Base-by-base conservation (phyloP, 1,284 basidiomycete species). In the Rhodotorula sp. region DNA sequence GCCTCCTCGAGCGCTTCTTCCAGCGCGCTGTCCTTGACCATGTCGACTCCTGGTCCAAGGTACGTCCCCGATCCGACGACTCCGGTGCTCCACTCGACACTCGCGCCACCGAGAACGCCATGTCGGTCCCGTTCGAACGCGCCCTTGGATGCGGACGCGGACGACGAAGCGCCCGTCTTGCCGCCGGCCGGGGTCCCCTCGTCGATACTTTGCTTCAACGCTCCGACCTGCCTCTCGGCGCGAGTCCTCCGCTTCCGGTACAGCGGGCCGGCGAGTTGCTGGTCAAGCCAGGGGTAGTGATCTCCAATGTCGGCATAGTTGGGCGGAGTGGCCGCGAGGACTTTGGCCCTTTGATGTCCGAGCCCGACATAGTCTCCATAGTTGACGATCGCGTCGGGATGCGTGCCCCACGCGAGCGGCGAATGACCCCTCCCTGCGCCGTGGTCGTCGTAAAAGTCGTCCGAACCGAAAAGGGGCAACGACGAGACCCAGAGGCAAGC, bases 41-140 rank as follows among this genome's bases (percentile, higher is more conserved):
- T 73, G 66, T 73, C 71, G 57, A 68, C 71, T 38, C 62, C 62
- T 23, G 64, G 58, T 2, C 71, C 71, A n/a, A 73, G 64, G 21
- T 52, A 73, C 3, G n/a, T 49, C 10, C 71, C 71, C 47, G 58
- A 62, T 5, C 71, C 71, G 19, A 73, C 69, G 45, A 73, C 56
- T 47, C 71, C 71, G 18, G 65, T 64, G 49, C 52, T 58, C 71
- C 71, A 73, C 43, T 70, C 66, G 31, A 64, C 54, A 23, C 62
- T 64, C 28, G 68, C 66, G 2, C 71, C 71, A 21, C 71, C 71
- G 28, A 73, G 60, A 1, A 60, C 60, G 7, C 71, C 71, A 28
- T 72, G 70, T 16, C 70, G 55, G 2, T 66, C 67, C 8, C 38
- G 21, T n/a, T 60, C 58, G 15, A 19, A 55, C 57, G 21, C 38